These are phyloP conservation scores for Myxozyma mucilagina DNA, from an alignment of 805 yeast genomes.

Conservation along the genomic window DNA sequence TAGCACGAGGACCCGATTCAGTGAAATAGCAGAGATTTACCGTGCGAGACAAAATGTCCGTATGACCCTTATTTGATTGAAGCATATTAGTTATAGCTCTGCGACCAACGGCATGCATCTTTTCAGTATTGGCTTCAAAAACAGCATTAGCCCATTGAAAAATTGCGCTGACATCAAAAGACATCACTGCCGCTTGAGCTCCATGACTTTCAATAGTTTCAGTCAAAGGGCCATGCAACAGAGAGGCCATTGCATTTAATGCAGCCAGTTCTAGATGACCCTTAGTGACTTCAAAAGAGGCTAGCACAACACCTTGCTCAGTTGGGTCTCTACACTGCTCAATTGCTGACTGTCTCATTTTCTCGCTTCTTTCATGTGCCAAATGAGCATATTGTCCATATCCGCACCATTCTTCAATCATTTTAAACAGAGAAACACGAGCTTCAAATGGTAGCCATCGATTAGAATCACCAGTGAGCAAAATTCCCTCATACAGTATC, in stretches of 20 bases:
- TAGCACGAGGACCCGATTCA: constrained; percentile 51
- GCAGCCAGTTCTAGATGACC: constrained; percentile 69
- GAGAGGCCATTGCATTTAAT: constrained; percentile 77
- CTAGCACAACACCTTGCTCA: constrained; percentile 48
- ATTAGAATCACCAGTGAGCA: constrained; percentile 40
- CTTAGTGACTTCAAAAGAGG: constrained; percentile 78
- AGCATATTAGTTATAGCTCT: constrained; percentile 71
- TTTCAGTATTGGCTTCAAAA: constrained; percentile 55
- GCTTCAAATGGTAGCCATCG: constrained; percentile 84
- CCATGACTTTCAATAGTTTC: constrained; percentile 38
- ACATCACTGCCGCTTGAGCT: constrained; percentile 54
- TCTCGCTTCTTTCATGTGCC: constrained; percentile 67
- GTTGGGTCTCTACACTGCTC: constrained; percentile 45
- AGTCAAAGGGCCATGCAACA: constrained; percentile 68
- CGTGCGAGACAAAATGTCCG: constrained; percentile 56
- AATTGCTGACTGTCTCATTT: constrained; percentile 47
- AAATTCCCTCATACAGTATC: constrained; percentile 55
- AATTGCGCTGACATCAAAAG: constrained; percentile 69
- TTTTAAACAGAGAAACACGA: constrained; percentile 76
- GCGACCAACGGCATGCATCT: constrained; percentile 63
- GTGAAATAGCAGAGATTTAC: constrained; percentile 70
- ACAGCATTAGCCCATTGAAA: constrained; percentile 81
- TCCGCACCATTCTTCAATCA: constrained; percentile 93
- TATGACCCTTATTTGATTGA: constrained; percentile 55
- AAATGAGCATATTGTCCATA: constrained; percentile 65